Conservation (phyloP, 495 filamentous ascomycete genomes). For the Recurvomyces mirabilis region DNA sequence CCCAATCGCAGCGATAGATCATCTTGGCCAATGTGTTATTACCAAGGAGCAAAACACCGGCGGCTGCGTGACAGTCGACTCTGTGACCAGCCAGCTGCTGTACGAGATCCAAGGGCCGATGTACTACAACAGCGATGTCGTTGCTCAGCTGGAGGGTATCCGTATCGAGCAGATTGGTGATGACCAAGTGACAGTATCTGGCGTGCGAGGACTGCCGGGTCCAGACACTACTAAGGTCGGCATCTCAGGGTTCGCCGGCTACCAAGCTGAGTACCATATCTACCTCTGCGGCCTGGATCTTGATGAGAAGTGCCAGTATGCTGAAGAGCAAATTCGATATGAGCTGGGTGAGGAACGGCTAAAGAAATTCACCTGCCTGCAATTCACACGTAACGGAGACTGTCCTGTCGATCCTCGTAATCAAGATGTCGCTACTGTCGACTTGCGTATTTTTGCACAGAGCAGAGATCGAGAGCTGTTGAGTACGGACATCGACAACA, state of each 20-base stretch:
- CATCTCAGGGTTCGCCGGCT: constrained; percentile 24
- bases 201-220: constrained; percentile 28
- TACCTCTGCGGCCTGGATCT: constrained; percentile 25
- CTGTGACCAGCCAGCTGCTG: constrained; percentile 23
- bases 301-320: constrained; percentile 25
- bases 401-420: constrained; percentile 24
- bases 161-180: constrained; percentile 25
- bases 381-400: constrained; percentile 28
- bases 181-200: constrained; percentile 26
- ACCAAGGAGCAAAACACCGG: constrained; percentile 22
- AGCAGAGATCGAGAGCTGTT: constrained; percentile 21
- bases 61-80: constrained; percentile 19
- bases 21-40: constrained; percentile 18
- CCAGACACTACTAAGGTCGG: constrained; percentile 29
- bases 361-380: constrained; percentile 23
- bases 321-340: constrained; percentile 23
- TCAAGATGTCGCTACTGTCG: constrained; percentile 32
- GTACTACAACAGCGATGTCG: constrained; percentile 28
- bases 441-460: constrained; percentile 31
- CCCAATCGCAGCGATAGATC: constrained; percentile 23
- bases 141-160: constrained; percentile 26
- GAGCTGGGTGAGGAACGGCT: constrained; percentile 11
- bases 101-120: constrained; percentile 29
- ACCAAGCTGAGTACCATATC: constrained; percentile 24
- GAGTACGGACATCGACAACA: no score